Conservation (phyloP, 495 filamentous ascomycete species). For the Thermochaetoides thermophila region DNA sequence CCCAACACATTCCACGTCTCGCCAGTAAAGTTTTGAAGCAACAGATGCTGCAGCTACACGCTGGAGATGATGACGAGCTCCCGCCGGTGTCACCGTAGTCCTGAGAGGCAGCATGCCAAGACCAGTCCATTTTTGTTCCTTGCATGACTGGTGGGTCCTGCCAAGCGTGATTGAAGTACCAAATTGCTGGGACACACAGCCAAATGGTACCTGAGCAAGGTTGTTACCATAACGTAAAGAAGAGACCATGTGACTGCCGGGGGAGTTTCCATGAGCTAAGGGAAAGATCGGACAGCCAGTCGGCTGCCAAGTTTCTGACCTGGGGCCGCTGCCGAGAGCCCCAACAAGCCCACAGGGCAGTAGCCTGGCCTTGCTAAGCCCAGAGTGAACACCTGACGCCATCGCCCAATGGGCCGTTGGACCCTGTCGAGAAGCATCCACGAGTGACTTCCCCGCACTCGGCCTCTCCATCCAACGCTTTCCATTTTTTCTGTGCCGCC, state of each 20-base stretch:
- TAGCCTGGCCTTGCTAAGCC: neutral
- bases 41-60: too few relatives aligned
- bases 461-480: neutral
- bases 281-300: conserved; percentile 10
- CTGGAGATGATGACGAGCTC: conserved; percentile 1
- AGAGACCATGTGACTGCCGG: conserved; percentile 19
- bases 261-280: conserved; percentile 24
- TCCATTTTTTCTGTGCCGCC: too few relatives aligned
- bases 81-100: too few relatives aligned
- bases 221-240: conserved; percentile 21
- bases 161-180: conserved; percentile 7
- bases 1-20: too few relatives aligned
- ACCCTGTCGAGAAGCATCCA: neutral
- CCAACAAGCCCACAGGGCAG: conserved; percentile 1
- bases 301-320: conserved; percentile 16
- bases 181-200: neutral
- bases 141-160: conserved; percentile 8
- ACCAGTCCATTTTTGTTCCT: too few relatives aligned
- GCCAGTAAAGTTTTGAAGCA: too few relatives aligned
- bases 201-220: conserved; percentile 7
- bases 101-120: conserved; percentile 8
- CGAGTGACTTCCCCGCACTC: neutral
- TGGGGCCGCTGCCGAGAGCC: conserved; percentile 6
- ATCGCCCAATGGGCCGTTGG: neutral
- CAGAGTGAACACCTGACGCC: conserved; percentile 5